These are phyloP conservation scores for Elymus sibiricus DNA, from an alignment of 176 grass and related monocot genomes.

Conservation along the genomic window DNA sequence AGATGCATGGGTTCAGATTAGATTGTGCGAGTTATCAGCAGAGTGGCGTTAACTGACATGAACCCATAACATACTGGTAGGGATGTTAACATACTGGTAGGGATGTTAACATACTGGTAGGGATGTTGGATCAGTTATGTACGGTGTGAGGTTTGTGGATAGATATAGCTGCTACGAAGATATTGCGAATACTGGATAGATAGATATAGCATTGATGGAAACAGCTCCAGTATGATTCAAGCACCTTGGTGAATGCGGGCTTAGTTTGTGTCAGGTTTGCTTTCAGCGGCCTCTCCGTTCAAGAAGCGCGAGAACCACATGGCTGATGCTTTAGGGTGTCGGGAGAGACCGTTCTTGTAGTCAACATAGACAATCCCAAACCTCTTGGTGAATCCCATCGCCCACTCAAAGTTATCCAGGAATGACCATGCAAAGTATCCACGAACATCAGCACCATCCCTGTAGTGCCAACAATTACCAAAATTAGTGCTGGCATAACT, in stretches of 20 bases:
- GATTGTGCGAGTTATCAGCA: neutral
- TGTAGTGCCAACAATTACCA: constrained; percentile 27
- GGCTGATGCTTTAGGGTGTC: constrained; percentile 16
- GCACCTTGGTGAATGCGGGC: neutral
- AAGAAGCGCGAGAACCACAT: constrained; percentile 10
- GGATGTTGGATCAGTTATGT: neutral
- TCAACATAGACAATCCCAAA: constrained; percentile 31
- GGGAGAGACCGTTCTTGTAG: constrained; percentile 1
- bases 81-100: neutral
- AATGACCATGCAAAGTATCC: constrained; percentile 97
- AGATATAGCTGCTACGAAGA: neutral
- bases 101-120: neutral
- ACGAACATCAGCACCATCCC: constrained; percentile 74
- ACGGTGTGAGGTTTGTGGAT: too few species aligned
- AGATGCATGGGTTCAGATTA: neutral
- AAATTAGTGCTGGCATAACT: neutral
- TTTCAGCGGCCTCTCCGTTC: neutral
- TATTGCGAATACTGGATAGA: neutral
- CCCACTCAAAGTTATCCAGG: constrained; percentile 96
- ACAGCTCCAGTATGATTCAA: neutral
- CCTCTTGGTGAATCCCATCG: constrained; percentile 91
- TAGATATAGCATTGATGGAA: neutral
- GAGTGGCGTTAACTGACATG: neutral
- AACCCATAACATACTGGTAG: neutral
- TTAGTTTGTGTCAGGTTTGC: neutral